These are phyloP conservation scores for Uronychia binucleata DNA, from an alignment of 73 alveolate species.

Conservation along the genomic window DNA sequence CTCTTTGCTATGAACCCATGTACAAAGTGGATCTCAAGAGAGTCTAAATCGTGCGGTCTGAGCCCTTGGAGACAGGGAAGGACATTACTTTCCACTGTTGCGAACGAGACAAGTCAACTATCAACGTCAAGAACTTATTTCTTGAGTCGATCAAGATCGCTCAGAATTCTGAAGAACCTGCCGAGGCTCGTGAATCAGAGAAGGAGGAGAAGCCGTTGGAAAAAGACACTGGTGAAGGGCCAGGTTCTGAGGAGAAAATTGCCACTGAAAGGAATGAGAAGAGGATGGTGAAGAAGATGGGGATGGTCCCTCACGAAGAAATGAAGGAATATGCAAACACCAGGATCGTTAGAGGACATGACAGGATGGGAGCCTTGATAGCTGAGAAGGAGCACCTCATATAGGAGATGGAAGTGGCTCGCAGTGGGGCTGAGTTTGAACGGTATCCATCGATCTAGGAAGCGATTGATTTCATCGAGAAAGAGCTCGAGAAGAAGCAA, in stretches of 20 bases:
- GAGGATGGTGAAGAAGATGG: background rate
- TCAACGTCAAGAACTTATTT: slow-evolving; percentile 21
- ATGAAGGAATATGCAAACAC: background rate
- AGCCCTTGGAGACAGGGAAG: slow-evolving; percentile 26
- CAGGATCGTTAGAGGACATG: background rate
- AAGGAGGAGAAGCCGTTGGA: background rate
- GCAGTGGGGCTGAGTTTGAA: slow-evolving; percentile 16
- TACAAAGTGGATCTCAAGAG: slow-evolving; percentile 41
- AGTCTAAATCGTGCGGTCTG: slow-evolving; percentile 11
- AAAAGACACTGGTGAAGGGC: background rate
- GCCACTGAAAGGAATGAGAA: background rate
- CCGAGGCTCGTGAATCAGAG: background rate
- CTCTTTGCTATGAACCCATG: slow-evolving; percentile 59
- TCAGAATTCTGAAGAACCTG: background rate
- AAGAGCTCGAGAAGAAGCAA: slow-evolving; percentile 20
- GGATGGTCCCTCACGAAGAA: background rate
- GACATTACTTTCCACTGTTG: slow-evolving; percentile 16
- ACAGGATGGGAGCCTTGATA: background rate
- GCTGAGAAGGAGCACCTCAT: slow-evolving; percentile 7
- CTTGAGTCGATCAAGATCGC: background rate
- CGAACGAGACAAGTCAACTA: slow-evolving; percentile 42
- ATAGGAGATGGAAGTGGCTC: slow-evolving; percentile 6
- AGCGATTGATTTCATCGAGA: slow-evolving; percentile 28
- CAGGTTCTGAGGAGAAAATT: background rate
- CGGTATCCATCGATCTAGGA: slow-evolving; percentile 32